Evolutionary conservation across 1,139 yeast genomes (phyloP), one percentile per base, ranked within the genome.

Genomic region (Meyerozyma guilliermondii): DNA sequence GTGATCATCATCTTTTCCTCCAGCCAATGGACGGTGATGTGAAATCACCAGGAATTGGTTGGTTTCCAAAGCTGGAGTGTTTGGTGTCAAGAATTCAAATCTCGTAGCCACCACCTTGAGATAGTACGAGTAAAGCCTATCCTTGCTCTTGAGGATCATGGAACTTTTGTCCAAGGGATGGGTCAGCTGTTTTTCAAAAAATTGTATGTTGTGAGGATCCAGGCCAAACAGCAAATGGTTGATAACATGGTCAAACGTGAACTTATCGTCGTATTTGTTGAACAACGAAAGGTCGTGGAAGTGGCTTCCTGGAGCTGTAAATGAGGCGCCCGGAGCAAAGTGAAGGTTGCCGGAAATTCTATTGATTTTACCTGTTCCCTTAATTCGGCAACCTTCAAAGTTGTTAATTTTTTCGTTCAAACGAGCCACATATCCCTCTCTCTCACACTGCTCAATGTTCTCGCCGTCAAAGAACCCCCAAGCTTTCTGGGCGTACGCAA

Each of bases 391-490:
- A 7, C 98, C 98, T 64, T 91, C 96, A 43, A 64, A 61, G 36
- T 55, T 53, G 45, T 74, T 60, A 46, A 87, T 68, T 53, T 84
- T 74, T 13, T 72, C 76, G 41, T 69, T 74, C 42, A 91, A 64
- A 35, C 68, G 69, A 17, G 68, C 60, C 34, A 87, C 95, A 61
- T 87, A 89, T 9, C 96, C 94, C 60, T 89, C 96, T 8, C 68
- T 68, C 58, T 87, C 96, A 73, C 98, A 92, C 65, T 91, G 98
- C 49, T 81, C 87, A 46, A 92, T 80, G 47, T 86, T 80, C 42
- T 76, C 72, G 44, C 98, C 98, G 59, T 92, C 98, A 54, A 67
- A 84, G 62, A 92, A 91, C 3, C 86, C 92, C 98, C 98, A 92
- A 28, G 80, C 81, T 23, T 69, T 74, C 17, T 74, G 76, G 20